Evolutionary conservation across 805 yeast genomes (phyloP), one percentile per base, ranked within the genome.

Genomic region (Vanderwaltozyma yarrowii): DNA sequence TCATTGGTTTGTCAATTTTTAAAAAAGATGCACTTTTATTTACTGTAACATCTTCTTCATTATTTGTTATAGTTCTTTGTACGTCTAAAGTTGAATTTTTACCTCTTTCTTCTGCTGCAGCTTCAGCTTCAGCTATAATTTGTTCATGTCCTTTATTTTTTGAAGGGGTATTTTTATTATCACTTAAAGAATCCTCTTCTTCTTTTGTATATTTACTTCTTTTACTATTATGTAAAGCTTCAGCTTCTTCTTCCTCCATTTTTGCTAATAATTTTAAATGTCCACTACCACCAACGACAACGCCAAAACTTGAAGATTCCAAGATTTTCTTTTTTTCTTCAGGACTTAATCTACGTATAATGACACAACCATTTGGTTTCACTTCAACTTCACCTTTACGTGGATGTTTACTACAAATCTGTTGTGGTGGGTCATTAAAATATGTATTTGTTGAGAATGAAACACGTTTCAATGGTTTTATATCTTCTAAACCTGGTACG

Each of bases 401-500:
- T 13, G 95, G 95, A 43, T 65, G 69, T 50, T 87, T 64, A 2
- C 88, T 77, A 11, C 95, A 94, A 32, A 85, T 85, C 51, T 85
- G 94, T 52, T 85, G 95, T 0, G 94, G 94, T 1, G 95, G 95
- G 56, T 88, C 96, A 44, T 73, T 71, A 27, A 72, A 73, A 50
- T 85, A 77, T 14, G 84, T 80, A 27, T 80, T 81, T 3, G 82
- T 67, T 3, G 87, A 84, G 62, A 88, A 88, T 0, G 80, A 70
- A 6, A 86, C 95, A 46, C 85, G 69, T 42, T 74, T 71, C 53
- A 84, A 44, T 7, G 56, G 51, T 37, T 61, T 62, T 1, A 66
- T 35, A 19, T 71, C 39, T 33, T 65, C 70, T 32, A 67, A 43
- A 0, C 72, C 72, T 2, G 73, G 73, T 11, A 58, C 52, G 10